Base-by-base conservation (phyloP, 1,284 basidiomycete species). In the Melampsora americana region DNA sequence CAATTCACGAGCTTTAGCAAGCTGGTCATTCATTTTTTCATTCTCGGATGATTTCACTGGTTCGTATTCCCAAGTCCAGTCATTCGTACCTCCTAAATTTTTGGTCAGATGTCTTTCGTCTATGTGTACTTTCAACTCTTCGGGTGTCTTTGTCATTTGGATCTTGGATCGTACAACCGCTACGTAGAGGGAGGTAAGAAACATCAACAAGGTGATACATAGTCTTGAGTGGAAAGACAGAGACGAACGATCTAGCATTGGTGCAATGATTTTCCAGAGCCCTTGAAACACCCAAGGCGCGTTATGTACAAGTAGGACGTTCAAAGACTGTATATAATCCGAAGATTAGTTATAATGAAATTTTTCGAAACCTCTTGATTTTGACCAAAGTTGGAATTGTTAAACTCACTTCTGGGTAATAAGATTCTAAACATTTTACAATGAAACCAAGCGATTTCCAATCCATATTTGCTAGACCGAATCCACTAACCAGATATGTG, bases 231-330 rank as follows among this genome's bases (percentile, higher is more conserved):
- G 1, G 16, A 62, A 62, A 32, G 23, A n/a, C 7, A 30, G 16
- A 20, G 18, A 62, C 66, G 48, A n/a, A 75, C 72, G 72, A 62
- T 75, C 72, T 48, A 75, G 48, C 72, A 75, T 75, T 9, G 72
- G 72, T 12, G 72, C 53, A 26, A 75, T 67, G 5, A 75, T 62
- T 44, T 75, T 75, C 72, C 72, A 75, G 11, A 75, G 28, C 11
- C 72, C 72, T 30, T 75, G 72, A 42, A 75, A 75, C 35, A 75
- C 66, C 72, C 72, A 75, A 14, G 72, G 72, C 14, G 72, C 62
- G 32, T 75, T 75, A 50, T 75, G 72, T 46, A 75, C 72, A 1
- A 75, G 62, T 12, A 75, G 56, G 14, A 75, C 72, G 42, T 75
- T 75, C 44, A 75, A 68, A 2, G 72, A 75, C 72, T 75, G 26